A percentile compares a stretch with the other conserved stretches of the same genome.
These are phyloP conservation scores for Cladosporium colombiae DNA, from an alignment of 2,329 filamentous ascomycete genomes.

Conservation along the genomic window DNA sequence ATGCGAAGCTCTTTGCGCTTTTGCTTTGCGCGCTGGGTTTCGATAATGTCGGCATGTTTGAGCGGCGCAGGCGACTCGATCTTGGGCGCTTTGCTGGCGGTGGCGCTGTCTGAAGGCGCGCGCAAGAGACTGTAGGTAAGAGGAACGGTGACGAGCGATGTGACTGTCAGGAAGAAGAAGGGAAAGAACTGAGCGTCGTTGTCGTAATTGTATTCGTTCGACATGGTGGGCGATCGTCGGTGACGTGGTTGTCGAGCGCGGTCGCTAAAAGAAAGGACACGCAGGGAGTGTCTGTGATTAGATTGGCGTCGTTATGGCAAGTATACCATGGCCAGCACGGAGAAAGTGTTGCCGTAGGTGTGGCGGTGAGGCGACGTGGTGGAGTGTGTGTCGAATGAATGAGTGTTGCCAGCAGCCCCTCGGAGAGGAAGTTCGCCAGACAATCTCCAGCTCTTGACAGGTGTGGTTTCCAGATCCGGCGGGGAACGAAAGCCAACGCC, in stretches of 20 bases:
- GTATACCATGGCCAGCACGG: constrained; percentile 19
- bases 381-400: not conserved
- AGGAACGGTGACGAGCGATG: constrained; percentile 82
- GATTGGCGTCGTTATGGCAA: not conserved
- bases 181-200: constrained; percentile 98
- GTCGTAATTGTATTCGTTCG: constrained; percentile 97
- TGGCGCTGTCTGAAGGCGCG: constrained; percentile 71
- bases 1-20: constrained; percentile 85
- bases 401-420: constrained; percentile 3
- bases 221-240: constrained; percentile 59
- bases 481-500: constrained; percentile 4
- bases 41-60: constrained; percentile 80
- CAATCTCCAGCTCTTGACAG: constrained; percentile 8
- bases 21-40: constrained; percentile 79
- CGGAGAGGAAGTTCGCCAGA: not conserved
- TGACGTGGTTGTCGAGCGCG: constrained; percentile 3
- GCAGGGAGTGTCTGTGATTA: not conserved
- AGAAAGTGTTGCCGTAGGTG: not conserved
- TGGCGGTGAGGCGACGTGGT: not conserved
- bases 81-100: constrained; percentile 77
- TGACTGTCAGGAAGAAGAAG: constrained; percentile 93
- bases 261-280: not conserved
- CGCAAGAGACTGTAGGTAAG: constrained; percentile 81
- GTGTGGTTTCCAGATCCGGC: constrained; percentile 9
- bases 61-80: constrained; percentile 81